Evolutionary conservation across 257 asterid genomes (phyloP).

Genomic region (Petrea volubilis): DNA sequence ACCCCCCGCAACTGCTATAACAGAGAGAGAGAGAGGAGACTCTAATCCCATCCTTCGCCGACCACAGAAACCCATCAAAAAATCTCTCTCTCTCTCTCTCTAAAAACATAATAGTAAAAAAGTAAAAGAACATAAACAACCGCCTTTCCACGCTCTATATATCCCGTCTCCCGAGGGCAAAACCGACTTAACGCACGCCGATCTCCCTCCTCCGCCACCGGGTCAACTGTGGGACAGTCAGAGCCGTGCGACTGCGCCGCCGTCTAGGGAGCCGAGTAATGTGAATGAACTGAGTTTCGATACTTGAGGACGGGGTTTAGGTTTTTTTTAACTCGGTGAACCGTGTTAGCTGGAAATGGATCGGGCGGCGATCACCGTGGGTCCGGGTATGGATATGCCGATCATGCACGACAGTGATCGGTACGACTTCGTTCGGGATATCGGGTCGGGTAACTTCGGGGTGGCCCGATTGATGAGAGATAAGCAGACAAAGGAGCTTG

Average conservation of each 20-base stretch:
- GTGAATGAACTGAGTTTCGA: conserved; percentile 21
- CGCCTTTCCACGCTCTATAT: conserved; percentile 17
- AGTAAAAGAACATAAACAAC: conserved; percentile 14
- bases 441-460: conserved; percentile 86
- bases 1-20: neutral
- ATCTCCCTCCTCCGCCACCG: conserved; percentile 12
- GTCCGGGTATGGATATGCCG: conserved; percentile 84
- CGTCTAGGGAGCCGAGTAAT: conserved; percentile 14
- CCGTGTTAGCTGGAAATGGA: conserved; percentile 44
- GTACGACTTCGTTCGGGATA: conserved; percentile 76
- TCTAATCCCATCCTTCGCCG: conserved; percentile 35
- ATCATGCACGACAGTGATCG: conserved; percentile 95
- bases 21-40: neutral
- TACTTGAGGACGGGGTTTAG: neutral
- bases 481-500: conserved; percentile 74
- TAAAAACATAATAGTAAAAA: neutral
- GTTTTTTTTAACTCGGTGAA: neutral
- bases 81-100: neutral
- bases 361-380: conserved; percentile 51
- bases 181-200: conserved; percentile 23
- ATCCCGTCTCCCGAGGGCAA: conserved; percentile 5
- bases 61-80: conserved; percentile 23
- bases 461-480: conserved; percentile 85
- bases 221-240: conserved; percentile 9
- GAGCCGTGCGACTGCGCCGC: conserved; percentile 11